Evolutionary conservation across 106 monocot genomes (phyloP).

Genomic region (Dioscorea zingiberensis): DNA sequence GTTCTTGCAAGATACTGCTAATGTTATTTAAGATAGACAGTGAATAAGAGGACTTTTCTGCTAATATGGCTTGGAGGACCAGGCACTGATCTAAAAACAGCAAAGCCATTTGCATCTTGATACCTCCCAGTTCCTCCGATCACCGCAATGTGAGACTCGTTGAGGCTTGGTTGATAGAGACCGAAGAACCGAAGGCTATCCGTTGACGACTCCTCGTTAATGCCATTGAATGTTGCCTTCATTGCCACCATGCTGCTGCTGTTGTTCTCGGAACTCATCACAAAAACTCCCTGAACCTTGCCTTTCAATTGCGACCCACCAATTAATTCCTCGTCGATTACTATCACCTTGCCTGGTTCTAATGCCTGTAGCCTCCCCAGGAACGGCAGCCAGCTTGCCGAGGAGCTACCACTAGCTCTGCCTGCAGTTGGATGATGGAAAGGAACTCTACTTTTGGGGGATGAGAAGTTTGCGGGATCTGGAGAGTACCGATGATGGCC

Average conservation of each 20-base stretch:
- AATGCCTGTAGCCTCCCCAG: conserved; percentile 10
- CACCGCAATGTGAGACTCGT: conserved; percentile 49
- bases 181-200: conserved; percentile 58
- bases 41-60: conserved; percentile 27
- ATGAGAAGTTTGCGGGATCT: neutral
- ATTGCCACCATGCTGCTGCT: conserved; percentile 38
- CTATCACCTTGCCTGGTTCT: conserved; percentile 16
- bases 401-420: neutral
- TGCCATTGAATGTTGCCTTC: conserved; percentile 21
- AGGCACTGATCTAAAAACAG: conserved; percentile 15
- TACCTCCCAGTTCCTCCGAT: conserved; percentile 54
- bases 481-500: neutral
- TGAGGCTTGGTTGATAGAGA: conserved; percentile 10
- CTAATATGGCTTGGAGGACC: neutral
- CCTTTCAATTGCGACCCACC: conserved; percentile 11
- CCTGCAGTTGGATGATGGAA: neutral
- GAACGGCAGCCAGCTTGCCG: conserved; percentile 20
- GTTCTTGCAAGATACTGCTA: too few species aligned
- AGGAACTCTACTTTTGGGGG: neutral
- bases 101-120: conserved; percentile 39
- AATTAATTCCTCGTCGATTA: conserved; percentile 33
- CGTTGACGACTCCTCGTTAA: neutral
- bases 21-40: conserved; percentile 37
- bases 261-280: conserved; percentile 18
- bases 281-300: conserved; percentile 32